A percentile compares a stretch with the other conserved stretches of the same genome.
Evolutionary conservation across 1,284 basidiomycete species (phyloP).

Genomic region (Pyrrhoderma lamaoense): DNA sequence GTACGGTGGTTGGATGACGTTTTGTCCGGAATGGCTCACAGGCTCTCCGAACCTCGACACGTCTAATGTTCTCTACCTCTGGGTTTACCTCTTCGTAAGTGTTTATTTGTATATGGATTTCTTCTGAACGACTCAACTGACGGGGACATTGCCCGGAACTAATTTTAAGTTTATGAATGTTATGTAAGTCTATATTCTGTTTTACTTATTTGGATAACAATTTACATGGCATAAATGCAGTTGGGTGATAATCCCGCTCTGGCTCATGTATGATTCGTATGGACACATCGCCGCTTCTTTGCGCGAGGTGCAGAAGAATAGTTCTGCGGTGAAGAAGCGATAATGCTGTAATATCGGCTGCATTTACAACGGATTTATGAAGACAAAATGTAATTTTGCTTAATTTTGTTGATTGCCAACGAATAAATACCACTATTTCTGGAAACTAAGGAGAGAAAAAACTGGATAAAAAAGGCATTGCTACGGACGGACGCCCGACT

Average conservation of each 20-base stretch:
- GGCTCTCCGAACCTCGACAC: constrained; percentile 66
- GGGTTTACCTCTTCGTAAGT: constrained; percentile 40
- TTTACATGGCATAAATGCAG: constrained; percentile 34
- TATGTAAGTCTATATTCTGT: constrained; percentile 42
- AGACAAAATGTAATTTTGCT: not conserved
- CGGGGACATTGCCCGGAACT: not conserved
- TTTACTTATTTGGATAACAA: not conserved
- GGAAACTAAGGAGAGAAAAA: no score
- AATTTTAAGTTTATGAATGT: constrained; percentile 63
- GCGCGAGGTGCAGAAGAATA: constrained; percentile 33
- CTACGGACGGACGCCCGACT: no score
- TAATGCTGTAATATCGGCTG: not conserved
- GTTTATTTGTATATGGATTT: not conserved
- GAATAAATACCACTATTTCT: no score
- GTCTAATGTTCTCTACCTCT: constrained; percentile 48
- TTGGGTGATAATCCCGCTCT: constrained; percentile 71
- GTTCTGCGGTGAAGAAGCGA: constrained; percentile 1
- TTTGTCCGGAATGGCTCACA: constrained; percentile 77
- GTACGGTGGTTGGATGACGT: constrained; percentile 80
- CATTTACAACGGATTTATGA: not conserved
- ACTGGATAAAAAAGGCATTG: no score
- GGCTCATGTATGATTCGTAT: constrained; percentile 73
- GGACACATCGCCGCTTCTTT: constrained; percentile 54
- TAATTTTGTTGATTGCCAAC: constrained; percentile 1
- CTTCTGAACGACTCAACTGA: constrained; percentile 10